Base-by-base conservation (phyloP, 192 early-diverging fungal species). In the Dissophora ornata region DNA sequence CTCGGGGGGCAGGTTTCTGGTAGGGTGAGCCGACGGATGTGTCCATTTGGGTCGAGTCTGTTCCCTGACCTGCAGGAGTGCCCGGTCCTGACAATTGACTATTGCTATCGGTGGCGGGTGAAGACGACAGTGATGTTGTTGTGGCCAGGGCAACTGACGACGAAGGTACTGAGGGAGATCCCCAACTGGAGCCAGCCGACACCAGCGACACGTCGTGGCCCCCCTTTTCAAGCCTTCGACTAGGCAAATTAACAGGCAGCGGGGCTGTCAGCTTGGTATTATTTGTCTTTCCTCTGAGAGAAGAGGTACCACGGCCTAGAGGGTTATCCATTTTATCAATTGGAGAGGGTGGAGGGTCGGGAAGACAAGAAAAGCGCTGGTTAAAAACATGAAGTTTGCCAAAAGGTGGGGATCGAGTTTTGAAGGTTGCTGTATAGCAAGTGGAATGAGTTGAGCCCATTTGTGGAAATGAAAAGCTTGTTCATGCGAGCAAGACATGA, bases 221-320 rank as follows among this genome's bases (percentile, higher is more conserved):
- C 1, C 30, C 62, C 38, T 67, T 62, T 33, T 77, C 73, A 1
- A 62, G 73, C 12, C 64, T 32, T 48, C 73, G 41, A 30, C 73
- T 77, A 30, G 73, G 73, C 18, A 77, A n/a, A 38, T 77, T 77
- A 26, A 77, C 51, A 13, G 73, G 73, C n/a, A 62, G 15, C 15
- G 73, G 73, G 4, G 73, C 73, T 15, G 73, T 55, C 3, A 77
- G 53, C 54, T 71, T 71, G 30, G 54, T 53, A 28, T 30, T 51
- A 34, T 54, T 61, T 24, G 67, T 18, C 24, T 69, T 69, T 53
- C 67, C 67, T 40, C 66, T 36, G 4, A 47, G 55, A 9, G 57
- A 46, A 2, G 57, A 60, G 19, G 44, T 42, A 13, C 57, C 57
- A 13, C 57, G 57, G 24, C 57, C 57, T 60, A 47, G 24, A 57